Percentiles rank a stretch among this genome's conserved stretches.
These are phyloP conservation scores for Calocybe gangraenosa DNA, from an alignment of 768 basidiomycete genomes.

Conservation along the genomic window DNA sequence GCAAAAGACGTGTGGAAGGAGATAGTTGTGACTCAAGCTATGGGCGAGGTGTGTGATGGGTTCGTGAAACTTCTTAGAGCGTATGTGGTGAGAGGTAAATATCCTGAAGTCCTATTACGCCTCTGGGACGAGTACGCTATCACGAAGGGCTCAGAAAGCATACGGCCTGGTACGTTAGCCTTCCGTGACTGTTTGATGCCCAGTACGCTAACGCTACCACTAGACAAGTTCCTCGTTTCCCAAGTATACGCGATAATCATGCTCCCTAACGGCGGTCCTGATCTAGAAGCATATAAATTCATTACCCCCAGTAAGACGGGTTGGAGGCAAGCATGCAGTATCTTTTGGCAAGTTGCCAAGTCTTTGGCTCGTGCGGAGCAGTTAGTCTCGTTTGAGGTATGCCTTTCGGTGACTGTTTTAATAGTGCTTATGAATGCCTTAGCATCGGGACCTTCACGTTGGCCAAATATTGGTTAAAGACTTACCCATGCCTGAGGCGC, in stretches of 20 bases:
- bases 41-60: constrained; percentile 72
- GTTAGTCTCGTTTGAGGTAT: constrained; percentile 82
- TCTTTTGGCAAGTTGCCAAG: constrained; percentile 89
- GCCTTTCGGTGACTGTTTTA: constrained; percentile 13
- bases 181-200: not conserved
- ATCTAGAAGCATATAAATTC: constrained; percentile 85
- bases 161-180: constrained; percentile 66
- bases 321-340: constrained; percentile 84
- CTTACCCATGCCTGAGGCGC: constrained; percentile 24
- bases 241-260: constrained; percentile 91
- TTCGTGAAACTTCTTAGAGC: constrained; percentile 81
- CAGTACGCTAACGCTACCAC: constrained; percentile 1
- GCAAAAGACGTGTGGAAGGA: constrained; percentile 77
- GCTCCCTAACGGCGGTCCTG: constrained; percentile 84
- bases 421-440: constrained; percentile 5
- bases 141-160: constrained; percentile 74
- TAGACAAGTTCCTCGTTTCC: constrained; percentile 70
- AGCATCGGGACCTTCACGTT: constrained; percentile 99
- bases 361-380: constrained; percentile 78
- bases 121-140: constrained; percentile 86
- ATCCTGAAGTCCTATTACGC: constrained; percentile 72
- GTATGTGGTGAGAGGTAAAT: constrained; percentile 82
- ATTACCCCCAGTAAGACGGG: constrained; percentile 46
- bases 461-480: constrained; percentile 89
- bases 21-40: constrained; percentile 67